Percentiles rank a stretch among this genome's conserved stretches.
Evolutionary conservation across 2,329 filamentous ascomycete species (phyloP).

Genomic region (Microdochium bolleyi): DNA sequence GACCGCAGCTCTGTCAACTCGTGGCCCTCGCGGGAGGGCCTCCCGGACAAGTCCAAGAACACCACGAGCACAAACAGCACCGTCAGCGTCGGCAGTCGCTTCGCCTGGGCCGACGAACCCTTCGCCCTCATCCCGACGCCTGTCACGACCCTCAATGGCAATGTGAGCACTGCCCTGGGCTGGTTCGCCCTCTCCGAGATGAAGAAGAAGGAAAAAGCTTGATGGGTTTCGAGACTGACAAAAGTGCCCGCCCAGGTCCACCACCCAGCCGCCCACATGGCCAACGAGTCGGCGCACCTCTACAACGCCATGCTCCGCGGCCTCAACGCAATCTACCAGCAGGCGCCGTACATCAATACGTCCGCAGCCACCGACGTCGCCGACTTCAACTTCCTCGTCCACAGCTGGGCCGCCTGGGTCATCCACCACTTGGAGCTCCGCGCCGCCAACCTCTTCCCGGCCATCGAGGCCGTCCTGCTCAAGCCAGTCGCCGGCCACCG

Average conservation of each 20-base stretch:
- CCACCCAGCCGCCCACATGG: conserved; percentile 17
- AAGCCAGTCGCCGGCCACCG: conserved; percentile 8
- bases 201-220: too few relatives aligned
- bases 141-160: conserved; percentile 9
- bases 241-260: conserved; percentile 13
- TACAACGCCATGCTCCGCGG: conserved; percentile 28
- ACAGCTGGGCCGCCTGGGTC: conserved; percentile 18
- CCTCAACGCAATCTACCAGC: conserved; percentile 26
- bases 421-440: conserved; percentile 21
- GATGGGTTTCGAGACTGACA: too few relatives aligned
- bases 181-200: too few relatives aligned
- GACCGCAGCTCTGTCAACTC: neutral
- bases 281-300: conserved; percentile 22
- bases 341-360: conserved; percentile 23
- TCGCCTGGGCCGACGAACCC: conserved; percentile 17
- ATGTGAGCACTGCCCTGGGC: too few relatives aligned
- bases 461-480: conserved; percentile 14
- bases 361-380: conserved; percentile 14
- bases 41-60: neutral
- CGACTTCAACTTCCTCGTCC: conserved; percentile 22
- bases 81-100: neutral
- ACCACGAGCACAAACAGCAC: neutral
- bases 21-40: neutral
- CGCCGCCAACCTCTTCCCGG: conserved; percentile 20
- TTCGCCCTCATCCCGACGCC: conserved; percentile 19